Conservation (phyloP, 352 stramenopile species). For the Globisporangium splendens region DNA sequence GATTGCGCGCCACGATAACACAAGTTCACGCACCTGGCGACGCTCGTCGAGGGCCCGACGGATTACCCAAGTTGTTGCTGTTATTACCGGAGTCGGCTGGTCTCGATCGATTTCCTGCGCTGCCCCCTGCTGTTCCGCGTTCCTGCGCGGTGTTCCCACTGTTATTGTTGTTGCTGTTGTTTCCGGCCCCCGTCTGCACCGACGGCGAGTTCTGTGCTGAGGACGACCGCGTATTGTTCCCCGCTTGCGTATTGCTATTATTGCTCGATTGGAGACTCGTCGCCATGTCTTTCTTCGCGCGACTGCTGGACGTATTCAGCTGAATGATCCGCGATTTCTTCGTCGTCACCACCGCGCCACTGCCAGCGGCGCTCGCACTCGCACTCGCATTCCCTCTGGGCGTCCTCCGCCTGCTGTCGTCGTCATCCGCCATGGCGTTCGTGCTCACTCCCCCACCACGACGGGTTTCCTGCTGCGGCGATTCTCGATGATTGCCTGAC, state of each 20-base stretch:
- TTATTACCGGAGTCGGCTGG: slow-evolving; percentile 3
- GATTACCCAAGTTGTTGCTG: slow-evolving; percentile 1
- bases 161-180: slow-evolving; percentile 6
- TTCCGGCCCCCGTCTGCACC: neutral
- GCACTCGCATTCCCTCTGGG: too few relatives aligned
- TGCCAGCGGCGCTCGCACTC: too few relatives aligned
- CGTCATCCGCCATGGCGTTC: slow-evolving; percentile 14
- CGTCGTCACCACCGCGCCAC: neutral
- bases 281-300: slow-evolving; percentile 23
- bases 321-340: slow-evolving; percentile 41
- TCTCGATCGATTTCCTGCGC: neutral
- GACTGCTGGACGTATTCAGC: slow-evolving; percentile 20
- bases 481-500: too few relatives aligned
- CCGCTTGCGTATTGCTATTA: too few relatives aligned
- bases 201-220: slow-evolving; percentile 13
- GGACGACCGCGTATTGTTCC: slow-evolving; percentile 15
- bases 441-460: neutral
- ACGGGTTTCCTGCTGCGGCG: too few relatives aligned
- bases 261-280: slow-evolving; percentile 11
- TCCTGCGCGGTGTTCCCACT: neutral
- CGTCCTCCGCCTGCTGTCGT: slow-evolving; percentile 5
- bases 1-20: too few relatives aligned
- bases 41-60: neutral
- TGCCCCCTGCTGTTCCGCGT: slow-evolving; percentile 4
- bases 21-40: neutral